These are phyloP conservation scores for Triangularia verruculosa DNA, from an alignment of 2,329 filamentous ascomycete species.

Conservation along the genomic window DNA sequence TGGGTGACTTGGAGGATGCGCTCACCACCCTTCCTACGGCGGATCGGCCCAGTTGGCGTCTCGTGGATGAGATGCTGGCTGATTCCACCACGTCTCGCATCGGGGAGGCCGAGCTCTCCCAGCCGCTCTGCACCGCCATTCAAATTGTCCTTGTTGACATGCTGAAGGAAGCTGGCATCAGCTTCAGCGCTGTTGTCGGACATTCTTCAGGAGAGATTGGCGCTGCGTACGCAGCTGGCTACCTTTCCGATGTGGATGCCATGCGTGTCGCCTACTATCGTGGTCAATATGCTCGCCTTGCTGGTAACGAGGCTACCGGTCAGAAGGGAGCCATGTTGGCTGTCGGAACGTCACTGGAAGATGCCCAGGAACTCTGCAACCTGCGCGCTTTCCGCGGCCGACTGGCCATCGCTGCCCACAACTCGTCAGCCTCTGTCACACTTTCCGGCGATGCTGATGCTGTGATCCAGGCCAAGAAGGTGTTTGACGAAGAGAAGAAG, in stretches of 20 bases:
- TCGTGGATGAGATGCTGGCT: conserved; percentile 12
- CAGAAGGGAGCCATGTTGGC: conserved; percentile 17
- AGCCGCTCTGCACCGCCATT: conserved; percentile 37
- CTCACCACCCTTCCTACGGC: conserved; percentile 5
- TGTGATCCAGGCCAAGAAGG: conserved; percentile 27
- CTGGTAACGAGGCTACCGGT: conserved; percentile 15
- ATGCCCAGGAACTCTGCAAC: not conserved
- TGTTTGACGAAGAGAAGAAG: conserved; percentile 28
- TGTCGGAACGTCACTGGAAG: not conserved
- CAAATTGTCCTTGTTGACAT: conserved; percentile 42
- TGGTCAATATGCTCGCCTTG: conserved; percentile 33
- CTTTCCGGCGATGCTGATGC: conserved; percentile 24
- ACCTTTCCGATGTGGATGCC: conserved; percentile 35
- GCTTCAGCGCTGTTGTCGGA: conserved; percentile 38
- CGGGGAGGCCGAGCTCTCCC: conserved; percentile 25
- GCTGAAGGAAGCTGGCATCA: conserved; percentile 33
- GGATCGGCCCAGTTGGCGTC: conserved; percentile 1
- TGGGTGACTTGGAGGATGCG: conserved; percentile 8
- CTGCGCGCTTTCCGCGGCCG: not conserved
- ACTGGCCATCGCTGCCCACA: conserved; percentile 10
- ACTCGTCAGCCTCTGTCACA: conserved; percentile 10
- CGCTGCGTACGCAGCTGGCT: conserved; percentile 42
- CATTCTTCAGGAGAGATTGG: conserved; percentile 46
- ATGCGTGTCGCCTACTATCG: conserved; percentile 41
- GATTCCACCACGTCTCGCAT: conserved; percentile 13